A percentile compares a stretch with the other conserved stretches of the same genome.
Conservation (phyloP, 495 filamentous ascomycete species). For the Hypoxylon subgilvum region DNA sequence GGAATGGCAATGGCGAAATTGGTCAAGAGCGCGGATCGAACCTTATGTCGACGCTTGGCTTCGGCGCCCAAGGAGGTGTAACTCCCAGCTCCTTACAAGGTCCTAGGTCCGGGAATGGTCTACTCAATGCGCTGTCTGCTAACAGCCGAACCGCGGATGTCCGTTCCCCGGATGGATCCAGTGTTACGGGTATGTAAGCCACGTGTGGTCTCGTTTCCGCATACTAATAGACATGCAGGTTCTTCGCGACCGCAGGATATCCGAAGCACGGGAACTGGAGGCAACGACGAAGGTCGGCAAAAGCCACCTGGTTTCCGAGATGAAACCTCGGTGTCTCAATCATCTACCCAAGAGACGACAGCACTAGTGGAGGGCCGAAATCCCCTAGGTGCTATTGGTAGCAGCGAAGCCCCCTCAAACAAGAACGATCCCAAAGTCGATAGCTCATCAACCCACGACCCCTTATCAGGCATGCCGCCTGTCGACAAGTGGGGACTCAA, state of each 20-base stretch:
- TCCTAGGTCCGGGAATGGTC: constrained; percentile 56
- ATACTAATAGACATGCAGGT: constrained; percentile 25
- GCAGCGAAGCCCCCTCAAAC: constrained; percentile 45
- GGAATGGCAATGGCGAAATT: constrained; percentile 72
- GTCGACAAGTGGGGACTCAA: constrained; percentile 81
- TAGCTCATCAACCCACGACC: constrained; percentile 53
- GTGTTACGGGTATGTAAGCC: constrained; percentile 30
- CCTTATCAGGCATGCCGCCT: constrained; percentile 76
- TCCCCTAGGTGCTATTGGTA: constrained; percentile 54
- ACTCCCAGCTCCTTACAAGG: constrained; percentile 41
- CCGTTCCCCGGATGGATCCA: constrained; percentile 47
- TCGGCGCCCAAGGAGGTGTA: constrained; percentile 55
- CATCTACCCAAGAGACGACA: constrained; percentile 43
- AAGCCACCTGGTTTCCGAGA: constrained; percentile 53
- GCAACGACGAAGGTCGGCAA: constrained; percentile 49
- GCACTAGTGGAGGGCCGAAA: constrained; percentile 40
- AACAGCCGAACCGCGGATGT: constrained; percentile 51
- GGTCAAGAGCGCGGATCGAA: constrained; percentile 68
- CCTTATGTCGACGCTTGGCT: constrained; percentile 69
- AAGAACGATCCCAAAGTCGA: constrained; percentile 52
- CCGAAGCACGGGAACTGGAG: constrained; percentile 42
- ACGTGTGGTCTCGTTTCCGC: background rate
- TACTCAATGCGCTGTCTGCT: constrained; percentile 64
- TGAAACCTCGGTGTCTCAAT: constrained; percentile 44
- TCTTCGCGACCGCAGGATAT: constrained; percentile 49